phyloP scores from a whole-genome alignment of 805 yeast species.

The Saturnispora besseyi region DNA sequence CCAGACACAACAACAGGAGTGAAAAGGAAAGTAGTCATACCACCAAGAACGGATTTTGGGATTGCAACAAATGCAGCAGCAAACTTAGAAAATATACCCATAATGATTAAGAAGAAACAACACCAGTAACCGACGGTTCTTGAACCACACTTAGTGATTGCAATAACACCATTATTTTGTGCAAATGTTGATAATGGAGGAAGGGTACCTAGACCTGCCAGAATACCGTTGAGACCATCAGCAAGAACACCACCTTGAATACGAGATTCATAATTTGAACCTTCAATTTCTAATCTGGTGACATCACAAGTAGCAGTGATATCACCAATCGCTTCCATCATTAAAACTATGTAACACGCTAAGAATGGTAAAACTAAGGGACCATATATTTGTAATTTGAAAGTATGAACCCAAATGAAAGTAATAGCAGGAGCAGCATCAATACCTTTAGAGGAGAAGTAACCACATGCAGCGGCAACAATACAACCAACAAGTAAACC shows the following conservation, averaged over 20 bases:
- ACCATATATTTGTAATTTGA: too few relatives aligned
- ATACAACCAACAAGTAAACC: conserved; percentile 85
- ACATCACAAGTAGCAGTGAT: conserved; percentile 92
- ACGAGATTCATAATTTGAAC: conserved; percentile 70
- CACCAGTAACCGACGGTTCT: conserved; percentile 53
- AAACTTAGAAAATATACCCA: conserved; percentile 84
- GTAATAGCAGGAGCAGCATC: conserved; percentile 72
- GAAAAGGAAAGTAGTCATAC: conserved; percentile 61
- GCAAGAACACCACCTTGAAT: conserved; percentile 90
- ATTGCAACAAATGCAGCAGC: conserved; percentile 84
- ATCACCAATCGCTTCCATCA: conserved; percentile 95
- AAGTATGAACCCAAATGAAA: conserved; percentile 80
- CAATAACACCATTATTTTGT: conserved; percentile 91
- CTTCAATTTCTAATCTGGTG: conserved; percentile 76
- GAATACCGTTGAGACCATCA: conserved; percentile 67
- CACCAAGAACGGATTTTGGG: conserved; percentile 75
- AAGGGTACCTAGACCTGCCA: conserved; percentile 70
- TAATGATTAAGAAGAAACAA: conserved; percentile 59
- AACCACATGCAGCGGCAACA: conserved; percentile 85
- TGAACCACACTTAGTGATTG: conserved; percentile 86
- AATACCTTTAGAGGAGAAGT: conserved; percentile 52
- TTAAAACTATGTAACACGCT: too few relatives aligned
- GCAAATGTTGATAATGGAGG: conserved; percentile 93
- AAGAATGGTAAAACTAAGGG: too few relatives aligned
- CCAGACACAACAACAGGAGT: conserved; percentile 54